Evolutionary conservation across 805 yeast genomes (phyloP).

Genomic region (Candida anglica): DNA sequence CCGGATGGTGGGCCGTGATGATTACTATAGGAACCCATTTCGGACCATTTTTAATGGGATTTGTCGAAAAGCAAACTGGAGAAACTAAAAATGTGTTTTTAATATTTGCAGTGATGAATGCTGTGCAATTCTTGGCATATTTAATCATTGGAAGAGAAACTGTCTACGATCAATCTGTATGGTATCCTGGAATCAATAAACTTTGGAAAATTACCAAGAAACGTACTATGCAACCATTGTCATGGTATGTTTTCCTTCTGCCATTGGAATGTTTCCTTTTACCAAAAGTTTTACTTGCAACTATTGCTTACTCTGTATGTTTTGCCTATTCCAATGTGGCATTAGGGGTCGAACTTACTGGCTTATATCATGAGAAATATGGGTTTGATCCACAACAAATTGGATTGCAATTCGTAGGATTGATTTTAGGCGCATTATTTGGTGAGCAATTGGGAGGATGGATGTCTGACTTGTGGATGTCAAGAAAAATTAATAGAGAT

Average conservation of each 20-base stretch:
- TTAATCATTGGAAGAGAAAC: constrained; percentile 11
- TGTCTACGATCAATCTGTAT: constrained; percentile 6
- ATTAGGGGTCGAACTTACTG: constrained; percentile 18
- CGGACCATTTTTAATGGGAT: constrained; percentile 15
- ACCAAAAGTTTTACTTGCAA: constrained; percentile 9
- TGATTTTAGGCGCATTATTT: constrained; percentile 17
- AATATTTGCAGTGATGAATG: constrained; percentile 11
- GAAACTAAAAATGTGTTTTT: constrained; percentile 10
- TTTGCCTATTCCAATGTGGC: constrained; percentile 19
- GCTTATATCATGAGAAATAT: constrained; percentile 14
- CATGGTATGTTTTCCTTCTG: constrained; percentile 4
- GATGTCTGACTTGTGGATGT: constrained; percentile 21
- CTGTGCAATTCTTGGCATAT: constrained; percentile 9
- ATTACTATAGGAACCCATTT: constrained; percentile 12
- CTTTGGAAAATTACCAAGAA: constrained; percentile 2
- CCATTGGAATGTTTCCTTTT: constrained; percentile 8
- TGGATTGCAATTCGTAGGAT: constrained; percentile 18
- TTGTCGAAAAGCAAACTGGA: constrained; percentile 8
- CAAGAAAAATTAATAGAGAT: not conserved
- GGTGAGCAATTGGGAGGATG: constrained; percentile 21
- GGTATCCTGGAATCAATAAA: constrained; percentile 4
- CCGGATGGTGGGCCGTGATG: constrained; percentile 12
- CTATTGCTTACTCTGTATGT: constrained; percentile 15
- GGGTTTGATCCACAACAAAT: constrained; percentile 17
- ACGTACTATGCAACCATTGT: constrained; percentile 2